Evolutionary conservation across 1,284 basidiomycete species (phyloP).

Genomic region (Ustilago curta): DNA sequence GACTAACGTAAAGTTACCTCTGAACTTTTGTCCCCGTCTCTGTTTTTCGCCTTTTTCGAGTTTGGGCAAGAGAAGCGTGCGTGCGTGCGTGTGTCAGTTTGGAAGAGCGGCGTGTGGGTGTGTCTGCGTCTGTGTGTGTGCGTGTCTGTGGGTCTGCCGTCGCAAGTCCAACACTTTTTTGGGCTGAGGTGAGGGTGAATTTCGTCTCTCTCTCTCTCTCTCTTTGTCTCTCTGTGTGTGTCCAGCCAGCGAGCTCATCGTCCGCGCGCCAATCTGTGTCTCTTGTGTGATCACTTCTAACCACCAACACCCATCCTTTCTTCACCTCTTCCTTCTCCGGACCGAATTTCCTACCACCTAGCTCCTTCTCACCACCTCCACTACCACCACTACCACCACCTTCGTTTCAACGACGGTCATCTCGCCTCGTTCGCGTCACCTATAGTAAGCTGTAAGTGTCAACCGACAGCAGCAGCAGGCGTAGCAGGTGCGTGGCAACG

Average conservation of each 20-base stretch:
- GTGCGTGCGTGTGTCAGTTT: constrained; percentile 13
- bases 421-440: constrained; percentile 9
- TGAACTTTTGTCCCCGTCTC: not conserved
- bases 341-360: constrained; percentile 20
- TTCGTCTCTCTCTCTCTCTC: not conserved
- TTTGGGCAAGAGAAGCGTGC: constrained; percentile 5
- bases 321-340: constrained; percentile 5
- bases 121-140: too few species aligned
- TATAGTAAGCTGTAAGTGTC: constrained; percentile 45
- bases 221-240: not conserved
- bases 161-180: constrained; percentile 46
- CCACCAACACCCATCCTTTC: constrained; percentile 26
- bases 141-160: too few species aligned
- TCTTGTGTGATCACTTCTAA: constrained; percentile 22
- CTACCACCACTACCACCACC: not conserved
- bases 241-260: not conserved
- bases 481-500: not conserved
- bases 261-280: not conserved
- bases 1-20: too few species aligned
- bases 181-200: not conserved
- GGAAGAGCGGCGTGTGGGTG: constrained; percentile 5
- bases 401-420: constrained; percentile 22
- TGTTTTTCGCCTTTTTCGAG: not conserved
- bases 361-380: constrained; percentile 18
- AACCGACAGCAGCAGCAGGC: constrained; percentile 1